Evolutionary conservation across 192 early-diverging fungal genomes (phyloP), one percentile per base, ranked within the genome.

Genomic region (Backusella parvicylindrica): DNA sequence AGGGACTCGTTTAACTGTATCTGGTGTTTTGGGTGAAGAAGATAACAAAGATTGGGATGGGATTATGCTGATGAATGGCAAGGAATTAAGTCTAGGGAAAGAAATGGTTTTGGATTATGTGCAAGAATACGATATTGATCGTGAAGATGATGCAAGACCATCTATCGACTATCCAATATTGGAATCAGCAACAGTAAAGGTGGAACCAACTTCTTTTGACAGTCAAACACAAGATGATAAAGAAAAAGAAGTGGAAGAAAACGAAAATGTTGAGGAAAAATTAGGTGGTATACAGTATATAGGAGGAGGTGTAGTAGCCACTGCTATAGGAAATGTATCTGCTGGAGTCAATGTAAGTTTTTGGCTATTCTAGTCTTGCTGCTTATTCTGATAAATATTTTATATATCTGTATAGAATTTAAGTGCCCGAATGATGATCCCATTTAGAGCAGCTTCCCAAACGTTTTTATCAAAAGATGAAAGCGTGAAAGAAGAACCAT

Each of bases 11-110:
- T 36, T 81, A 38, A 81, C 80, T 3, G 76, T 77, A 5, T 74
- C 68, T 33, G 75, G 67, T 26, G 64, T 77, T 0, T 43, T 81
- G 16, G 80, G 68, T 15, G 72, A 69, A 9, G 65, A 68, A 21
- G 71, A 60, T 28, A 60, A 75, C 2, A 72, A 81, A 37, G 53
- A 77, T 5, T 74, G 71, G 67, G 67, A 77, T 47, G 75, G 79
- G 2, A 63, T 73, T 18, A 73, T 67, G 28, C 12, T 76, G 33
- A 64, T 80, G 21, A 80, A 80, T 53, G 74, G 74, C 1, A 38
- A 56, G 67, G 78, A 80, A 21, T 15, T 71, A 31, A 36, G 28
- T 5, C 8, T 80, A 11, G 74, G 71, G 0, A 49, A 68, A 9
- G 78, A 71, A 5, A 67, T 28, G 8, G 21, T 23, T n/a, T 9